These are phyloP conservation scores for Pestalotiopsis sp. DNA, from an alignment of 2,329 filamentous ascomycete species.

Conservation along the genomic window DNA sequence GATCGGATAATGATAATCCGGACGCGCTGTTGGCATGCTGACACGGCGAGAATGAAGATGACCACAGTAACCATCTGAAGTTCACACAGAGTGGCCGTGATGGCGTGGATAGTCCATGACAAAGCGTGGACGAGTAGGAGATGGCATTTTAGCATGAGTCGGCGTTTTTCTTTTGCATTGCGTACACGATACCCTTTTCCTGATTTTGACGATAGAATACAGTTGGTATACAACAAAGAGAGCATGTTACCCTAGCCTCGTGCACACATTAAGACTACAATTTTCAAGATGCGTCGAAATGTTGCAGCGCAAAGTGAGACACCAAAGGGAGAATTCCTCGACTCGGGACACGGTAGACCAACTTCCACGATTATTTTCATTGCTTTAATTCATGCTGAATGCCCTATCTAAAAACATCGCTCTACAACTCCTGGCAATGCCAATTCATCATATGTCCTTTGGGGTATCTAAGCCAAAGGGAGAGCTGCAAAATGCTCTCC, in stretches of 20 bases:
- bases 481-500: too few species aligned
- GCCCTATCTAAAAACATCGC: too few species aligned
- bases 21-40: background rate
- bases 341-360: too few species aligned
- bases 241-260: background rate
- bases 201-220: background rate
- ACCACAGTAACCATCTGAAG: background rate
- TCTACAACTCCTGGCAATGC: too few species aligned
- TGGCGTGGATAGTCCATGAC: background rate
- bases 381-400: too few species aligned
- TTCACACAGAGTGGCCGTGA: background rate
- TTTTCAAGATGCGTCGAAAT: too few species aligned
- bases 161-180: conserved; percentile 5
- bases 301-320: too few species aligned
- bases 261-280: background rate
- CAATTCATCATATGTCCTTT: too few species aligned
- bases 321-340: too few species aligned
- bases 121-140: background rate
- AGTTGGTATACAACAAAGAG: background rate
- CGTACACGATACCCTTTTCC: conserved; percentile 7
- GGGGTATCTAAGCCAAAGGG: too few species aligned
- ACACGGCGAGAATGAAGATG: background rate
- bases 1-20: background rate
- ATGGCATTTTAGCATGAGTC: background rate
- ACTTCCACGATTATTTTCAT: too few species aligned